These are phyloP conservation scores for Magnaporthiopsis rhizophila DNA, from an alignment of 2,329 filamentous ascomycete species.

Conservation along the genomic window DNA sequence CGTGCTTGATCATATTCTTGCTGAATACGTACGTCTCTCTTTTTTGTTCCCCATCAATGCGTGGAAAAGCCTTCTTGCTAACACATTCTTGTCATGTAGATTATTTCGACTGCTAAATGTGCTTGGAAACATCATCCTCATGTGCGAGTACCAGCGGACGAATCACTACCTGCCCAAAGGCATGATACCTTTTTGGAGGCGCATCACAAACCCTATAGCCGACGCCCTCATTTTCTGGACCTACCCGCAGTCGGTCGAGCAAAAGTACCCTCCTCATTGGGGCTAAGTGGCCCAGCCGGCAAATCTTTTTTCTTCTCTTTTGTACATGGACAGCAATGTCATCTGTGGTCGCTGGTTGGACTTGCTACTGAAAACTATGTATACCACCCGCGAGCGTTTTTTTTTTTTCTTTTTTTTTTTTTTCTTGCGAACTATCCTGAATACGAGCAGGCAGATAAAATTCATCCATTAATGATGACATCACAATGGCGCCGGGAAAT, in stretches of 20 bases:
- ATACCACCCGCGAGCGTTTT: not conserved
- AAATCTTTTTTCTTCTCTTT: not conserved
- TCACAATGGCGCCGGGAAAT: not conserved
- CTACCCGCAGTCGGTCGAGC: constrained; percentile 31
- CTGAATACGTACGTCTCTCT: constrained; percentile 28
- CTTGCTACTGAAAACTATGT: not conserved
- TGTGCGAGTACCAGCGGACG: constrained; percentile 30
- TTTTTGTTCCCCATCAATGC: too few species aligned
- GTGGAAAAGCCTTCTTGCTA: not conserved
- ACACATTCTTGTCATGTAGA: constrained; percentile 18
- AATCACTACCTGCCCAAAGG: constrained; percentile 23
- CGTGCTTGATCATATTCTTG: constrained; percentile 25
- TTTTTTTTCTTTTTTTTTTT: not conserved
- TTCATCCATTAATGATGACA: not conserved
- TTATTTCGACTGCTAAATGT: constrained; percentile 30
- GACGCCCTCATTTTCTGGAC: constrained; percentile 31
- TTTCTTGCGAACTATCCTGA: not conserved
- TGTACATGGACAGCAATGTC: not conserved
- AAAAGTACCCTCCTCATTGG: constrained; percentile 21
- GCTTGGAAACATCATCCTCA: constrained; percentile 29
- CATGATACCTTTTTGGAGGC: constrained; percentile 16
- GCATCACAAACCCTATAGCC: constrained; percentile 20
- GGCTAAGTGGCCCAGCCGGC: not conserved
- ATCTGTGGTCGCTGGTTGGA: not conserved
- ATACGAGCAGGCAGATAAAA: not conserved